phyloP scores from a whole-genome alignment of 768 basidiomycete genomes.

The Leccinum pellstonianum region DNA sequence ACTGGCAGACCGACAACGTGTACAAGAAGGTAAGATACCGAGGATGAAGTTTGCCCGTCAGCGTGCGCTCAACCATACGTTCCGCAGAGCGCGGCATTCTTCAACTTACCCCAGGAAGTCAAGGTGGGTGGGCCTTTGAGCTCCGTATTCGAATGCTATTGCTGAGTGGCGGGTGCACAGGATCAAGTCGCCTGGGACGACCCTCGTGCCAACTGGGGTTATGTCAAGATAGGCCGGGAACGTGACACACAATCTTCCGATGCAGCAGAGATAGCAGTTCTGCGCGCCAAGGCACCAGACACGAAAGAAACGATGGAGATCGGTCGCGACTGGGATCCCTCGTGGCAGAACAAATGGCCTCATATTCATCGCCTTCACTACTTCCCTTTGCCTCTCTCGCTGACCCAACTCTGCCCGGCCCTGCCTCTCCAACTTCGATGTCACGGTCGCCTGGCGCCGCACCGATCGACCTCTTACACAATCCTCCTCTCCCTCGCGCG shows the following conservation, averaged over 20 bases:
- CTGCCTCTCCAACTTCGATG: too few species aligned
- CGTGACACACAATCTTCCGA: slow-evolving; percentile 74
- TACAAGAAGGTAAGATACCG: slow-evolving; percentile 57
- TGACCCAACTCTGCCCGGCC: too few species aligned
- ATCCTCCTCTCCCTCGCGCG: too few species aligned
- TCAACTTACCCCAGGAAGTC: slow-evolving; percentile 55
- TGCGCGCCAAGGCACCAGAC: slow-evolving; percentile 77
- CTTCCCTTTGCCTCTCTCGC: too few species aligned
- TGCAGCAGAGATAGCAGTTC: slow-evolving; percentile 65
- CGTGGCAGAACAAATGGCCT: slow-evolving; percentile 83
- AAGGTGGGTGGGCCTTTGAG: slow-evolving; percentile 44
- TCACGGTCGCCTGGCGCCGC: too few species aligned
- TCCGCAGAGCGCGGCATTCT: slow-evolving; percentile 73
- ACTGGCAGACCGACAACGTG: slow-evolving; percentile 48
- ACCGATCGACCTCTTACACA: too few species aligned
- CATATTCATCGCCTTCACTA: too few species aligned
- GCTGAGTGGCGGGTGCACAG: slow-evolving; percentile 33
- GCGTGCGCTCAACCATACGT: background rate
- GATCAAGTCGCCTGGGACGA: slow-evolving; percentile 76
- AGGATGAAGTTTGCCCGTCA: slow-evolving; percentile 4
- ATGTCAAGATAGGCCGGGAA: slow-evolving; percentile 78
- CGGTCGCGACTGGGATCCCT: slow-evolving; percentile 76
- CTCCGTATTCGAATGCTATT: background rate
- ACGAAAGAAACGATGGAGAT: slow-evolving; percentile 89
- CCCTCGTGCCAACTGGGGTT: slow-evolving; percentile 82